Evolutionary conservation across 1,139 yeast genomes (phyloP).

Genomic region (Meyerozyma athensensis): DNA sequence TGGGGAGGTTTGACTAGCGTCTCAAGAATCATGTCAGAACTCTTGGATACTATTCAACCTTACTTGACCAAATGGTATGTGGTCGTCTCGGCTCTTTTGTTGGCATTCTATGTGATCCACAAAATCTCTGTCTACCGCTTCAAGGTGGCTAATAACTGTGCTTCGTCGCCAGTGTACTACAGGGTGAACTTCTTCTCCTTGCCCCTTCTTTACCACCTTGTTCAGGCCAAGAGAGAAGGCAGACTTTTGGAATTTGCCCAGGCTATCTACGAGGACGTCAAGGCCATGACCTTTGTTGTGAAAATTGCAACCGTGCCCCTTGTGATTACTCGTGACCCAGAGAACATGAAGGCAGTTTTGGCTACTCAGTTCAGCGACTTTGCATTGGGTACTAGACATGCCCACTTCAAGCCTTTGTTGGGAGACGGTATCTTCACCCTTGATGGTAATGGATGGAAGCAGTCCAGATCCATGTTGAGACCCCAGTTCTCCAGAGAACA

Average conservation of each 20-base stretch:
- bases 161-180: not conserved
- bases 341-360: constrained; percentile 21
- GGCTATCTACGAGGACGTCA: not conserved
- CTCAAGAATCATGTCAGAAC: not conserved
- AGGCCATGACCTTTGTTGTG: constrained; percentile 10
- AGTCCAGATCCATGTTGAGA: constrained; percentile 24
- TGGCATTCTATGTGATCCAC: constrained; percentile 3
- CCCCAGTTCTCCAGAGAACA: constrained; percentile 27
- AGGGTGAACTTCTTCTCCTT: not conserved
- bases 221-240: not conserved
- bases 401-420: constrained; percentile 17
- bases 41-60: constrained; percentile 1
- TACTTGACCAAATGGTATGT: constrained; percentile 8
- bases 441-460: constrained; percentile 26
- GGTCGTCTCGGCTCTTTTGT: constrained; percentile 4
- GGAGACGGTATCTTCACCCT: constrained; percentile 26
- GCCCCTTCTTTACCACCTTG: constrained; percentile 2
- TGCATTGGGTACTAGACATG: constrained; percentile 21
- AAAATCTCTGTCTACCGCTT: constrained; percentile 2
- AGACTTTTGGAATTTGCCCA: not conserved
- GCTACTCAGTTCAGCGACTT: constrained; percentile 24
- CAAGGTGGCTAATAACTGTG: not conserved
- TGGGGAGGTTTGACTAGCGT: not conserved
- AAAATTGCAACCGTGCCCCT: constrained; percentile 17
- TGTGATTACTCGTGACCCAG: constrained; percentile 23